Evolutionary conservation across 108 stramenopile species (phyloP), one percentile per base, ranked within the genome.

Genomic region (Thalassiosira profunda): DNA sequence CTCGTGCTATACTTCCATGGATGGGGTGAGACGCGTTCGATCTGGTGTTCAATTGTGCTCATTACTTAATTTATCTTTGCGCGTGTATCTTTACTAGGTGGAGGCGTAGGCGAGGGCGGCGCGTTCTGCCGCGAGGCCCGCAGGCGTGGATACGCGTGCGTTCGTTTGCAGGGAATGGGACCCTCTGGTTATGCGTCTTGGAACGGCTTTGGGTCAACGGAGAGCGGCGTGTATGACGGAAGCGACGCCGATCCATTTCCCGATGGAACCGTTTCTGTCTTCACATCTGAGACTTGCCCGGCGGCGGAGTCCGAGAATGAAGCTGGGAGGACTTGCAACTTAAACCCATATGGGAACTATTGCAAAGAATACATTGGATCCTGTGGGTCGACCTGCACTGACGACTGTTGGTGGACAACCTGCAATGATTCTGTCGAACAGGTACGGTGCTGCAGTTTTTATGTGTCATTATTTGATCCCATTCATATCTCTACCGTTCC

Each of bases 401-500:
- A 52, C 30, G 20, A 29, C 30, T 52, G 51, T 29, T 52, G 51
- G 51, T 52, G 51, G 51, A 52, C 51, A n/a, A 52, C 51, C 28
- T 52, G 51, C 21, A n/a, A 52, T 12, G 9, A 52, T 21, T 30
- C 28, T 21, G 9, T 52, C n/a, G 51, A 14, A 3, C 51, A 52
- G 51, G n/a, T n/a, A n/a, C n/a, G n/a, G n/a, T n/a, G n/a, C n/a
- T n/a, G n/a, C n/a, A n/a, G n/a, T n/a, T n/a, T n/a, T n/a, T n/a
- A n/a, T n/a, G n/a, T n/a, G n/a, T n/a, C n/a, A n/a, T n/a, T n/a
- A n/a, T n/a, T n/a, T n/a, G n/a, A n/a, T n/a, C n/a, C n/a, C n/a
- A n/a, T n/a, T n/a, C n/a, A n/a, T n/a, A n/a, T n/a, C n/a, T n/a
- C n/a, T n/a, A n/a, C n/a, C n/a, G n/a, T n/a, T n/a, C n/a, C n/a